phyloP scores from a whole-genome alignment of 2,329 filamentous ascomycete species.

The Aschersonia sp. region DNA sequence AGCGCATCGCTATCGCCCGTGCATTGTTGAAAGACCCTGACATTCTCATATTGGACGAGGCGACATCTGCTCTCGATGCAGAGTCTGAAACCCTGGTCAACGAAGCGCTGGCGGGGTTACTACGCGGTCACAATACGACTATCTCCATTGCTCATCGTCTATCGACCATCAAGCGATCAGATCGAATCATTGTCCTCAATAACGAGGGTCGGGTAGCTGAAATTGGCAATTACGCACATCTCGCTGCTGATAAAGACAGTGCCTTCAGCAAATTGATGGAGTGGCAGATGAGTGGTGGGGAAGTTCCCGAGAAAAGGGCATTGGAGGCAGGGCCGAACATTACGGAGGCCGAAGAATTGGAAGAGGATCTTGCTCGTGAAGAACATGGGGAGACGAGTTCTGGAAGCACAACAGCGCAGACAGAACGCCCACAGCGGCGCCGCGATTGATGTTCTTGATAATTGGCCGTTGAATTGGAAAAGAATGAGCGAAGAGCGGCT shows the following conservation, averaged over 20 bases:
- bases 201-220: conserved; percentile 82
- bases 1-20: conserved; percentile 91
- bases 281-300: conserved; percentile 89
- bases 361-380: conserved; percentile 24
- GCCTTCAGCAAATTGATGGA: conserved; percentile 96
- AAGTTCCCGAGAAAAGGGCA: conserved; percentile 31
- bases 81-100: conserved; percentile 97
- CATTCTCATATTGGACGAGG: conserved; percentile 91
- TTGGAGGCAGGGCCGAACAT: conserved; percentile 23
- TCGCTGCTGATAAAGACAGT: conserved; percentile 59
- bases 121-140: conserved; percentile 82
- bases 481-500: too few species aligned
- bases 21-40: conserved; percentile 92
- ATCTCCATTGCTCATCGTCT: conserved; percentile 95
- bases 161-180: conserved; percentile 90
- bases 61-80: conserved; percentile 87
- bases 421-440: neutral
- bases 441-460: neutral
- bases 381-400: conserved; percentile 3
- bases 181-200: conserved; percentile 84
- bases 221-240: conserved; percentile 66
- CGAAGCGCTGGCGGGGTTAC: conserved; percentile 65
- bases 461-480: too few species aligned
- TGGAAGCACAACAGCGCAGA: neutral
- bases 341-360: conserved; percentile 36